A percentile compares a stretch with the other conserved stretches of the same genome.
These are phyloP conservation scores for Debaryomyces hansenii DNA, from an alignment of 805 yeast species.

Conservation along the genomic window DNA sequence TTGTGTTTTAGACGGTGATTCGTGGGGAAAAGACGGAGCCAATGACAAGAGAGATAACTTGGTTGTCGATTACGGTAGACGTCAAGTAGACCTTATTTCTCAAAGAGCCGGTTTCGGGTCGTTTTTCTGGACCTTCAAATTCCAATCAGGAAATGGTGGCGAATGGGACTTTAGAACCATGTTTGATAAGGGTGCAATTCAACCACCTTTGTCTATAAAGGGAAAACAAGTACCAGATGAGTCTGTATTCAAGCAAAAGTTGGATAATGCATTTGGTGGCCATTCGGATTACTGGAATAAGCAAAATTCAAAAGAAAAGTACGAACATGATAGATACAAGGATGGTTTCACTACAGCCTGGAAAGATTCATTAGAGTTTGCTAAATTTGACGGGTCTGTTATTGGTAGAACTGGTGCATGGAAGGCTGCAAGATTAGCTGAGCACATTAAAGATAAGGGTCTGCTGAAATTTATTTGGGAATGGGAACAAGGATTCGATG, in stretches of 20 bases:
- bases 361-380: slow-evolving; percentile 70
- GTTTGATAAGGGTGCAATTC: slow-evolving; percentile 57
- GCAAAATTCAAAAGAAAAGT: slow-evolving; percentile 55
- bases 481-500: slow-evolving; percentile 82
- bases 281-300: slow-evolving; percentile 72
- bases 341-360: slow-evolving; percentile 80
- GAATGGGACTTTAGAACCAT: slow-evolving; percentile 92
- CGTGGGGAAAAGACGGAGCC: slow-evolving; percentile 63
- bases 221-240: slow-evolving; percentile 38
- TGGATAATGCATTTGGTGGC: slow-evolving; percentile 33
- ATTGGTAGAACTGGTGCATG: slow-evolving; percentile 76
- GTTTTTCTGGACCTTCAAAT: slow-evolving; percentile 90
- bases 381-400: slow-evolving; percentile 63
- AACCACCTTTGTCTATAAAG: slow-evolving; percentile 19
- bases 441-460: slow-evolving; percentile 62
- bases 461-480: slow-evolving; percentile 70
- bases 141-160: slow-evolving; percentile 88
- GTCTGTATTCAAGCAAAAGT: slow-evolving; percentile 38
- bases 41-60: slow-evolving; percentile 46
- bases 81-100: slow-evolving; percentile 48
- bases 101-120: slow-evolving; percentile 66
- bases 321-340: slow-evolving; percentile 78
- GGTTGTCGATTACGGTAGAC: slow-evolving; percentile 62
- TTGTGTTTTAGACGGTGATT: slow-evolving; percentile 73
- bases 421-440: slow-evolving; percentile 59